phyloP scores from a whole-genome alignment of 1,139 yeast species.

The Diutina siamensis region DNA sequence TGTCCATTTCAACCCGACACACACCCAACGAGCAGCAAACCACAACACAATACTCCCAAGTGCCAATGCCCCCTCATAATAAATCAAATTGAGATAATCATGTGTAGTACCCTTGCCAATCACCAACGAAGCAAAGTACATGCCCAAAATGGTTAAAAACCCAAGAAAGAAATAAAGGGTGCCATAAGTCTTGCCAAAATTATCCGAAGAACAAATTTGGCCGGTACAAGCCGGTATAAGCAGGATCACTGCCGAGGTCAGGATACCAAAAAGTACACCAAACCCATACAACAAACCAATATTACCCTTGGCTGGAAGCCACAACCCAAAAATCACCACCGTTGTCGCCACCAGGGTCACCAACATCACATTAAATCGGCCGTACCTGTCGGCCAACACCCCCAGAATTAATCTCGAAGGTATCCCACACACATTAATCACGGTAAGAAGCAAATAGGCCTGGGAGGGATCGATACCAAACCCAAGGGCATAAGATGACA shows the following conservation, averaged over 20 bases:
- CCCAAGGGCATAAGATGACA: slow-evolving; percentile 8
- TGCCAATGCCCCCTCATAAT: slow-evolving; percentile 15
- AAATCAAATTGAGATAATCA: slow-evolving; percentile 16
- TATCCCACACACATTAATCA: slow-evolving; percentile 35
- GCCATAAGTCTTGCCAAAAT: slow-evolving; percentile 60
- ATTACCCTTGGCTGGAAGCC: slow-evolving; percentile 28
- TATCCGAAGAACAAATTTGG: slow-evolving; percentile 53
- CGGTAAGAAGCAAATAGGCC: slow-evolving; percentile 18
- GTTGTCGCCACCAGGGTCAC: slow-evolving; percentile 25
- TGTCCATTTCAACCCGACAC: not conserved
- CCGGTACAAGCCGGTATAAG: slow-evolving; percentile 25
- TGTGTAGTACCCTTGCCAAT: slow-evolving; percentile 13
- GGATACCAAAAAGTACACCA: slow-evolving; percentile 19
- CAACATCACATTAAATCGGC: slow-evolving; percentile 42
- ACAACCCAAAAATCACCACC: slow-evolving; percentile 28
- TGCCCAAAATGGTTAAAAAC: slow-evolving; percentile 39
- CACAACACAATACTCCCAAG: not conserved
- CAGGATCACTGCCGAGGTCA: slow-evolving; percentile 21
- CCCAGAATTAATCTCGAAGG: slow-evolving; percentile 39
- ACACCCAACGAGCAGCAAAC: not conserved
- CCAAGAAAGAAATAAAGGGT: slow-evolving; percentile 57
- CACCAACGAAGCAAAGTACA: slow-evolving; percentile 19
- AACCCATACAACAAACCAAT: slow-evolving; percentile 15
- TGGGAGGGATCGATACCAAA: slow-evolving; percentile 7
- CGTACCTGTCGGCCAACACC: slow-evolving; percentile 33